Evolutionary conservation across 2,329 filamentous ascomycete species (phyloP).

Genomic region (Arthrobotrys iridis): DNA sequence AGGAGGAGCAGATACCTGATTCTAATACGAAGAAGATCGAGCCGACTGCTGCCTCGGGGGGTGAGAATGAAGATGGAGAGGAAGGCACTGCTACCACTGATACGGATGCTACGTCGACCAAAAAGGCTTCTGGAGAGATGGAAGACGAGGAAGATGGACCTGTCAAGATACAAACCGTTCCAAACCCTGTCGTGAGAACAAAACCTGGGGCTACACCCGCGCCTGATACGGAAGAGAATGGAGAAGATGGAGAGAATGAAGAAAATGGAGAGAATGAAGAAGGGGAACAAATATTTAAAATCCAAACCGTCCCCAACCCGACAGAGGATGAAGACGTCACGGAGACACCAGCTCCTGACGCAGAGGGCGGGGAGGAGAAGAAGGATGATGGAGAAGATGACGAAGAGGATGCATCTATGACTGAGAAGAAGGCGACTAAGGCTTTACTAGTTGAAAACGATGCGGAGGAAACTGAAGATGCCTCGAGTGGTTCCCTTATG

Average conservation of each 20-base stretch:
- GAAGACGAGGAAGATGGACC: neutral
- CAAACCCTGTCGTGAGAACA: neutral
- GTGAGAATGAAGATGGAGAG: neutral
- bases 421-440: neutral
- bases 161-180: neutral
- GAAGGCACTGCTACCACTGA: neutral
- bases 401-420: neutral
- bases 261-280: too few relatives aligned
- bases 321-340: neutral
- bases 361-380: neutral
- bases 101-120: neutral
- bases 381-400: neutral
- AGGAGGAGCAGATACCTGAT: neutral
- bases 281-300: neutral
- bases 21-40: neutral
- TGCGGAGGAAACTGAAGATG: neutral
- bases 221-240: neutral
- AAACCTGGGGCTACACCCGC: neutral
- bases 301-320: slow-evolving; percentile 2
- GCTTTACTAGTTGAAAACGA: neutral
- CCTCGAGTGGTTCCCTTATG: neutral
- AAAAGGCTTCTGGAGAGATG: neutral
- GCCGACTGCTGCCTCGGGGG: neutral
- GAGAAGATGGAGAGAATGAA: neutral
- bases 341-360: neutral